Base-by-base conservation (phyloP, 768 basidiomycete species). In the Scleroderma bovista region DNA sequence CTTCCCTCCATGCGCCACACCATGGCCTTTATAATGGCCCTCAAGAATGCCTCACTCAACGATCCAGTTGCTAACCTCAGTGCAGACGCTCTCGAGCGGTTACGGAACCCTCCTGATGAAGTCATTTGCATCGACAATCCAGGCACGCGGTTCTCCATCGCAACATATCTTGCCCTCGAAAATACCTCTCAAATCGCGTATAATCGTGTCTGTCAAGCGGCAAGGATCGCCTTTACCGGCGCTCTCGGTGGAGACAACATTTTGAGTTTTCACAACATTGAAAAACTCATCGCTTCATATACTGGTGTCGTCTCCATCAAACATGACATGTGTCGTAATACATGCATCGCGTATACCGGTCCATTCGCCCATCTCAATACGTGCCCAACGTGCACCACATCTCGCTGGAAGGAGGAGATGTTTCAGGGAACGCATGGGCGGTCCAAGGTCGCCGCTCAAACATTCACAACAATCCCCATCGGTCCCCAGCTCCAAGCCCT, bases 401-500 rank as follows among this genome's bases (percentile, higher is more conserved):
- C 68, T 1, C 56, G 55, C 0, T 74, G 66, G 53, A 54, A 68
- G 43, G 15, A 60, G 5, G 40, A 2, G 3, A 33, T 22, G 0
- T 37, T 51, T 2, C 47, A 44, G 2, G 40, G 10, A 0, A 34
- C 26, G 4, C 26, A 12, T 3, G 20, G 53, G 1, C 15, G 17
- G 0, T 29, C 40, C 6, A 65, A 67, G 45, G 53, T 69, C 2
- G 57, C 74, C 0, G 58, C 62, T 1, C 57, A 69, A 15, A 58
- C 68, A 13, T 69, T 70, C 26, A 49, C 48, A 6, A 77, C 74
- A 0, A 67, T 77, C 20, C 72, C 65, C 0, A 38, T 76, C 15
- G 74, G 73, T 3, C 75, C 72, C 1, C 73, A 75, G 44, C 47
- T 77, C 0, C 75, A 77, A 44, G 72, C 75, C 0, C 53, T 70